Percentiles rank a stretch among this genome's conserved stretches.
These are phyloP conservation scores for Termitomyces sp. DNA, from an alignment of 1,284 basidiomycete genomes.

Conservation along the genomic window DNA sequence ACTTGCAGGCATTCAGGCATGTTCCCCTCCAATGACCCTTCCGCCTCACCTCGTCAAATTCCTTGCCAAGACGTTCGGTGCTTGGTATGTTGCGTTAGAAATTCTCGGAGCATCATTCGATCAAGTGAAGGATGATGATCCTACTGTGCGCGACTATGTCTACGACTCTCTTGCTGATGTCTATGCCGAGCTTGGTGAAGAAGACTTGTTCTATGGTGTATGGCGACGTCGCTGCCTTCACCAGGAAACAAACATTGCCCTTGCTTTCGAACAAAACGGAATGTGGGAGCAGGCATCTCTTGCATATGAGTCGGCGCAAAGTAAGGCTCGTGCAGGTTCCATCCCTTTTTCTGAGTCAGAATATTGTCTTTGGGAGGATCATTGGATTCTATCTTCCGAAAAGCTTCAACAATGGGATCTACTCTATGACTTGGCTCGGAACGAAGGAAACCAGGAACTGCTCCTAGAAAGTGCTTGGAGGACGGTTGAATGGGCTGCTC, in stretches of 20 bases:
- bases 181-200: slow-evolving; percentile 93
- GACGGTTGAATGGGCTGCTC: slow-evolving; percentile 85
- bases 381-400: slow-evolving; percentile 95
- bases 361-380: slow-evolving; percentile 98
- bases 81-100: slow-evolving; percentile 92
- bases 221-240: slow-evolving; percentile 90
- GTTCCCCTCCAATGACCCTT: slow-evolving; percentile 81
- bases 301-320: slow-evolving; percentile 90
- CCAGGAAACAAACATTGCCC: slow-evolving; percentile 86
- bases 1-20: slow-evolving; percentile 80
- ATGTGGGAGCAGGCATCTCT: slow-evolving; percentile 93
- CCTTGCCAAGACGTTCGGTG: slow-evolving; percentile 92
- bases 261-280: slow-evolving; percentile 95
- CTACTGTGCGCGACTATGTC: slow-evolving; percentile 76
- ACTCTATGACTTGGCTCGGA: slow-evolving; percentile 87
- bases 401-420: slow-evolving; percentile 99
- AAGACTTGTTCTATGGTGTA: slow-evolving; percentile 96
- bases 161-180: slow-evolving; percentile 92
- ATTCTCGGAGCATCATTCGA: slow-evolving; percentile 81
- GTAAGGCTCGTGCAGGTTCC: slow-evolving; percentile 75
- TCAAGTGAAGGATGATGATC: slow-evolving; percentile 76
- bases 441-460: slow-evolving; percentile 89
- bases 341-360: slow-evolving; percentile 94
- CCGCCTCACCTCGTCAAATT: slow-evolving; percentile 97
- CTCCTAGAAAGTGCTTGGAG: slow-evolving; percentile 96